Conservation (phyloP, 306 rosid genomes). For the Quercus aquifolioides region DNA sequence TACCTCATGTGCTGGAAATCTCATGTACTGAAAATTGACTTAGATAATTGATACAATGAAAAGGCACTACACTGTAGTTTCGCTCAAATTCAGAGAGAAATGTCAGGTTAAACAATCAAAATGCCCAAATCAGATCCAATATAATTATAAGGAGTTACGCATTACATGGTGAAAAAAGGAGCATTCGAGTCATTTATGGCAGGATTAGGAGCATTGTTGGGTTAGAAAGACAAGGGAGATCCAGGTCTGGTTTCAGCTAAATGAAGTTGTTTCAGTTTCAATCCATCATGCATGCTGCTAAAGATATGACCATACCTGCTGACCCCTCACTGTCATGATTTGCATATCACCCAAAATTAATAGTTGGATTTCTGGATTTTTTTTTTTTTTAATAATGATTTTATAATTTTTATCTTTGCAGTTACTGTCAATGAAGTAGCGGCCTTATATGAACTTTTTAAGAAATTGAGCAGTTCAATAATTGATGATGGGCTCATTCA, state of each 20-base stretch:
- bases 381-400: background rate
- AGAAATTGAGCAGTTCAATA: constrained; percentile 82
- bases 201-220: background rate
- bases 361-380: background rate
- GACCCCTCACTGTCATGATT: background rate
- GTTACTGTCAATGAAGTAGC: constrained; percentile 80
- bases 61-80: background rate
- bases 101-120: background rate
- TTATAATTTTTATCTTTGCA: constrained; percentile 14
- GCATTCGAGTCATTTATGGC: background rate
- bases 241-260: background rate
- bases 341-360: background rate
- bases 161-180: background rate
- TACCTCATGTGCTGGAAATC: background rate
- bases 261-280: background rate
- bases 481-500: constrained; percentile 76
- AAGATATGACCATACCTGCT: background rate
- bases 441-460: constrained; percentile 73
- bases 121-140: background rate
- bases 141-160: background rate
- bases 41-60: background rate
- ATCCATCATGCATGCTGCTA: background rate
- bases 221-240: background rate
- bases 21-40: background rate
- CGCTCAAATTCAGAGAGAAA: background rate